Evolutionary conservation across 2,329 filamentous ascomycete genomes (phyloP), one percentile per base, ranked within the genome.

Genomic region (Capronia americana): DNA sequence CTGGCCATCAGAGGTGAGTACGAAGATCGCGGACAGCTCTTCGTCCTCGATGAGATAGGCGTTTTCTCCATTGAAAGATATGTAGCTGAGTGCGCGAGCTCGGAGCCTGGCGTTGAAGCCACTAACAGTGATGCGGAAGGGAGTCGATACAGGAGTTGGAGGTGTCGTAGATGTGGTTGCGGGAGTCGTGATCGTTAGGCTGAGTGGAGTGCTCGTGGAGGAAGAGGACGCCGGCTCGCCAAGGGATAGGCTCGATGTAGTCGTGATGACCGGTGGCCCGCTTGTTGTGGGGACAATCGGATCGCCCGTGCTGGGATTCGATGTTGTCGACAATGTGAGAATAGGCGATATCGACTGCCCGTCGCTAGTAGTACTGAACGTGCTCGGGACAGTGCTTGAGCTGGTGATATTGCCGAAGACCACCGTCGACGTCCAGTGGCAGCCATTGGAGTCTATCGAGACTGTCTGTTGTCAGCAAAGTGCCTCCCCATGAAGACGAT

Each of bases 351-450:
- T 53, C 46, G 51, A 48, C 60, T 14, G 41, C 11, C 38, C 34
- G 2, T n/a, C 20, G 17, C 14, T 32, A 11, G 60, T 56, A 23
- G 38, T 17, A 17, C 38, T n/a, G 38, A 41, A 5, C 38, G 38
- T 41, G 38, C 17, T 41, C 10, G 38, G 17, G 38, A n/a, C 14
- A 7, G 57, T 30, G 41, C 55, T 50, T 46, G 64, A 60, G 26
- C 12, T 28, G n/a, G 38, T 61, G 5, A 7, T 20, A 30, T 66
- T 66, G 41, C 66, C 66, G 28, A 63, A 69, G 20, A 69, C 62
- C 24, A 69, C 53, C 17, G 66, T 64, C n/a, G 66, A 63, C 28
- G 66, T 69, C 30, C 65, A 50, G 30, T 66, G 64, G 38, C 66
- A 69, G 30, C 46, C 34, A 14, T 51, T 38, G 5, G 63, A 57